Percentiles rank a stretch among this genome's conserved stretches.
phyloP scores from a whole-genome alignment of 768 basidiomycete genomes.

The Sporobolomyces phaffii region DNA sequence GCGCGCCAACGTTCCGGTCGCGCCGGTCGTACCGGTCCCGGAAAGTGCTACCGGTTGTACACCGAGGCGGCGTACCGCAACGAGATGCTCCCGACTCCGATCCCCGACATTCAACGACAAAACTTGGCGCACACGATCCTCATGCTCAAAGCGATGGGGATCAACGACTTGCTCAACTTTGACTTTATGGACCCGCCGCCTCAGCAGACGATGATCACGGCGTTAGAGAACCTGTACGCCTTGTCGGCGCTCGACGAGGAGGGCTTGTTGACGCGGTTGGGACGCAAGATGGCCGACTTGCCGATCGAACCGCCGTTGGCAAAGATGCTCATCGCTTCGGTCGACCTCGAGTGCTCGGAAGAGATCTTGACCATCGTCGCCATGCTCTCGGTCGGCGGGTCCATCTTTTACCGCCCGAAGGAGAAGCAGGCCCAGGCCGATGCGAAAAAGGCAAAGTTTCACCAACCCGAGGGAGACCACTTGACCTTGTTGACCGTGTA shows the following conservation, averaged over 20 bases:
- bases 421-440: constrained; percentile 99
- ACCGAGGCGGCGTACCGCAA: constrained; percentile 97
- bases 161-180: constrained; percentile 94
- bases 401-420: constrained; percentile 97
- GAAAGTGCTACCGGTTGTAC: constrained; percentile 95
- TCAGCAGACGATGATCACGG: constrained; percentile 91
- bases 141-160: constrained; percentile 92
- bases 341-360: constrained; percentile 94
- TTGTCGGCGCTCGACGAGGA: constrained; percentile 95
- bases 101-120: constrained; percentile 94
- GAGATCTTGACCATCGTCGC: constrained; percentile 95
- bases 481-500: constrained; percentile 87
- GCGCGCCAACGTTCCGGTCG: constrained; percentile 92
- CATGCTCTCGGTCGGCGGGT: constrained; percentile 87
- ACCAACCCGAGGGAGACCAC: constrained; percentile 97
- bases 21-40: constrained; percentile 94
- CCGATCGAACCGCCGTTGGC: constrained; percentile 94
- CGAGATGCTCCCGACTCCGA: constrained; percentile 95
- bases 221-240: constrained; percentile 87
- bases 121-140: constrained; percentile 88
- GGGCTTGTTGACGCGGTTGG: constrained; percentile 84
- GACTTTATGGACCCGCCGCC: constrained; percentile 99
- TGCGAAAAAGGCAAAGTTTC: constrained; percentile 99
- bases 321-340: constrained; percentile 97
- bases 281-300: constrained; percentile 97